A percentile compares a stretch with the other conserved stretches of the same genome.
Evolutionary conservation across 148 eudicot genomes (phyloP).

Genomic region (Persicaria maculosa): DNA sequence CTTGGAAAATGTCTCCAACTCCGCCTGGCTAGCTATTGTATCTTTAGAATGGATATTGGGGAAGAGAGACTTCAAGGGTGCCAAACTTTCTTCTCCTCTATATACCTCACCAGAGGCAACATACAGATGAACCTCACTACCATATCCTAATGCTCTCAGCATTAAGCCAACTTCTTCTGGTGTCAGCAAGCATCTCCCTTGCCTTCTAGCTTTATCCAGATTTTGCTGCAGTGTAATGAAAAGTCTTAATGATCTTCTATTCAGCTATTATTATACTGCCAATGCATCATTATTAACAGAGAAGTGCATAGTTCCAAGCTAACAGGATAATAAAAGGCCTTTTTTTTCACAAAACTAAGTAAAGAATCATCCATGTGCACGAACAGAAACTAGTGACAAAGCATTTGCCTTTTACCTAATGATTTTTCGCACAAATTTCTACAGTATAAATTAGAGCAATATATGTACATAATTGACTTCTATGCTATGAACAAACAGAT

Average conservation of each 20-base stretch:
- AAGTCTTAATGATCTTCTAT: background rate
- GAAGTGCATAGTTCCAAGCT: background rate
- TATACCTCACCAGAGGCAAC: conserved; percentile 98
- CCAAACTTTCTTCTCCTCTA: conserved; percentile 82
- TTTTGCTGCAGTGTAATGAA: conserved; percentile 42
- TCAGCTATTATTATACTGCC: conserved; percentile 1
- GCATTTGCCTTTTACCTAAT: background rate
- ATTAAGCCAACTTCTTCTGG: conserved; percentile 97
- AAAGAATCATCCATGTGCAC: no score
- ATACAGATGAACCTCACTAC: conserved; percentile 70
- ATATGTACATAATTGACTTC: background rate
- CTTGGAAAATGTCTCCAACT: conserved; percentile 57
- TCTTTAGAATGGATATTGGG: conserved; percentile 90
- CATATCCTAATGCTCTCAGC: conserved; percentile 92
- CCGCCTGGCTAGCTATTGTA: conserved; percentile 75
- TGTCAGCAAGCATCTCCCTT: conserved; percentile 94
- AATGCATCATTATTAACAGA: background rate
- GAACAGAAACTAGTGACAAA: background rate
- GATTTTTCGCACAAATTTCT: background rate
- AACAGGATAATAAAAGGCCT: background rate
- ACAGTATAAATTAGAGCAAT: background rate
- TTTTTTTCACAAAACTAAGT: background rate
- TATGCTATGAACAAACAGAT: background rate
- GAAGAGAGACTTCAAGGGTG: conserved; percentile 86
- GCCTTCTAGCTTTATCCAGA: conserved; percentile 89